phyloP scores from a whole-genome alignment of 2,329 filamentous ascomycete species.

The Teratosphaeria pseudoeucalypti region DNA sequence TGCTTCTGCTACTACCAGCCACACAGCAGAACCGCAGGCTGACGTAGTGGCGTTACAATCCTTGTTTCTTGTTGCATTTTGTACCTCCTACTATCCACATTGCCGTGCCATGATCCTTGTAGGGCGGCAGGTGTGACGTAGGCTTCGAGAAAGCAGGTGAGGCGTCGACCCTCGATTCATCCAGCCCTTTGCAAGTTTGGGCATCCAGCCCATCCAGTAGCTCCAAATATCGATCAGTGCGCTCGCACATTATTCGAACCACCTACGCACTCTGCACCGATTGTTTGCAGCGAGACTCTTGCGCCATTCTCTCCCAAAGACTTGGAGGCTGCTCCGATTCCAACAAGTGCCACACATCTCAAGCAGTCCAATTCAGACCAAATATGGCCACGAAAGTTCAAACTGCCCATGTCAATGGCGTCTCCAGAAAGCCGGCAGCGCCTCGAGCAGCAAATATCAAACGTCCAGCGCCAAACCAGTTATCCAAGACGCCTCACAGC shows the following conservation, averaged over 20 bases:
- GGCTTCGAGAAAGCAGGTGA: not conserved
- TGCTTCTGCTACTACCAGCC: not conserved
- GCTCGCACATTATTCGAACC: not conserved
- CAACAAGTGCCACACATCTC: not conserved
- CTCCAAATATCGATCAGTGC: not conserved
- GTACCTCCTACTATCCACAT: not conserved
- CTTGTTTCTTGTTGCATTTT: not conserved
- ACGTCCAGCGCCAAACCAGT: constrained; percentile 8
- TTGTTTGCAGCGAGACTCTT: not conserved
- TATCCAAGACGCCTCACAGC: constrained; percentile 6
- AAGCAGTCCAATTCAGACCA: not conserved
- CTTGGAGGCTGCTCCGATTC: not conserved
- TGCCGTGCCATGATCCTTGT: not conserved
- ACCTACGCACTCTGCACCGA: not conserved
- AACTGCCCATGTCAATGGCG: constrained; percentile 13
- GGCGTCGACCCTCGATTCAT: not conserved
- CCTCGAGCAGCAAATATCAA: constrained; percentile 8
- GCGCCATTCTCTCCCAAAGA: not conserved
- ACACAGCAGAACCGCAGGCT: not conserved
- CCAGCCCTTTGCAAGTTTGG: not conserved
- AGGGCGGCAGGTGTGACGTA: not conserved
- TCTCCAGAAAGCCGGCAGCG: constrained; percentile 15
- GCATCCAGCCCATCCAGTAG: not conserved
- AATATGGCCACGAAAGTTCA: constrained; percentile 3
- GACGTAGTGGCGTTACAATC: not conserved